A percentile compares a stretch with the other conserved stretches of the same genome.
Evolutionary conservation across 331 rosid genomes (phyloP).

Genomic region (Malus hybrid): DNA sequence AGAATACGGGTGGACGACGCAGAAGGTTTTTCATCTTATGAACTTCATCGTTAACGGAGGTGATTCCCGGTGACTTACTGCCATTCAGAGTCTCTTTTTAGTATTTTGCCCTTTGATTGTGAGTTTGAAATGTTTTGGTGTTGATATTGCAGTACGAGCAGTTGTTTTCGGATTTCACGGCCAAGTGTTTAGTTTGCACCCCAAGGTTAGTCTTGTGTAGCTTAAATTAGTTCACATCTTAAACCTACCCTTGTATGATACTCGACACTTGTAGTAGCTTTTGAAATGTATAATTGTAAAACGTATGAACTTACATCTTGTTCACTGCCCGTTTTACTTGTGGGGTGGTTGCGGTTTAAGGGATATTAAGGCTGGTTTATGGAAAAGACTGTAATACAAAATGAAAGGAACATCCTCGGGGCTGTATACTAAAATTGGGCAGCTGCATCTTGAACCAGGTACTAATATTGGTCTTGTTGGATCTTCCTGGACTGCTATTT

Average conservation of each 20-base stretch:
- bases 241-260: not conserved
- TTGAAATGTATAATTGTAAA: not conserved
- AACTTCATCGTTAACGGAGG: constrained; percentile 94
- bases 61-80: constrained; percentile 10
- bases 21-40: constrained; percentile 95
- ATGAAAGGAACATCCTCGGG: too few relatives aligned
- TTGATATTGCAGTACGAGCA: constrained; percentile 67
- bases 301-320: too few relatives aligned
- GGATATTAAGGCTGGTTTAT: too few relatives aligned
- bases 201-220: constrained; percentile 44
- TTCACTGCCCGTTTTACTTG: too few relatives aligned
- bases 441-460: constrained; percentile 50
- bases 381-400: too few relatives aligned
- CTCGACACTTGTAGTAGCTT: not conserved
- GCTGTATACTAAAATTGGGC: constrained; percentile 13
- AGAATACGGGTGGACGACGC: constrained; percentile 93
- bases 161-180: constrained; percentile 83
- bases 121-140: not conserved
- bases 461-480: constrained; percentile 46
- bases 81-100: not conserved
- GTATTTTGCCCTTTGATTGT: constrained; percentile 4
- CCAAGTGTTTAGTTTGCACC: constrained; percentile 60
- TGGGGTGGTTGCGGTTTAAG: too few relatives aligned
- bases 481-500: constrained; percentile 87
- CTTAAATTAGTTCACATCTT: not conserved